Base-by-base conservation (phyloP, 768 basidiomycete species). In the Rubroboletus pulcherrimus region DNA sequence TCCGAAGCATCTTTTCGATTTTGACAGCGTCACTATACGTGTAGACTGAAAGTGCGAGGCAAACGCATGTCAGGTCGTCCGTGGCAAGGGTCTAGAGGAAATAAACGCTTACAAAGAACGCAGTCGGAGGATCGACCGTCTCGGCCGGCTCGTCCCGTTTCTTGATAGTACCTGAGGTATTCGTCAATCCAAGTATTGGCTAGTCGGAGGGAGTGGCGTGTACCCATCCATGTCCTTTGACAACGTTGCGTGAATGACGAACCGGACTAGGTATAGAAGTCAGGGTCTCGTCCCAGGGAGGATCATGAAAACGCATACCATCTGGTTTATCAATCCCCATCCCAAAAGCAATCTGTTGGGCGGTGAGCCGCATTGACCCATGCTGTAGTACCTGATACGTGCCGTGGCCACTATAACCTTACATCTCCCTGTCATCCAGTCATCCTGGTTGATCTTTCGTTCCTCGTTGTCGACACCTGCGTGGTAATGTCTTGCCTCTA, bases 71-170 rank as follows among this genome's bases (percentile, higher is more conserved):
- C 11, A 10, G 48, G 26, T 15, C 24, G 24, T 56, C 55, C 52
- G 45, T 34, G 17, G 7, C 40, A 17, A 43, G 26, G 21, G 50
- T 37, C 37, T n/a, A 31, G 7, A 48, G 34, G 57, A 34, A 31
- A 46, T 14, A 19, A 30, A 19, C 5, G 73, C 86, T 65, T 68
- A 96, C 93, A 93, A 11, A 98, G 81, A 12, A 97, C 71, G 71
- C 97, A 99, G 49, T 89, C 84, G 0, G 97, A 87, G 2, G 83
- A 80, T 61, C 80, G 70, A 5, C 92, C 93, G 66, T 99, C 97
- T 55, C 97, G 83, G 6, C 97, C 97, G 17, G 95, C 97, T 54
- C 97, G 85, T 7, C 97, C 97, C 0, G 96, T 98, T 74, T 99
- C 97, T 74, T 98, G 93, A 64, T 93, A 94, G 65, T 91, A 91